phyloP scores from a whole-genome alignment of 495 filamentous ascomycete species.

The Corynascus novoguineensis region DNA sequence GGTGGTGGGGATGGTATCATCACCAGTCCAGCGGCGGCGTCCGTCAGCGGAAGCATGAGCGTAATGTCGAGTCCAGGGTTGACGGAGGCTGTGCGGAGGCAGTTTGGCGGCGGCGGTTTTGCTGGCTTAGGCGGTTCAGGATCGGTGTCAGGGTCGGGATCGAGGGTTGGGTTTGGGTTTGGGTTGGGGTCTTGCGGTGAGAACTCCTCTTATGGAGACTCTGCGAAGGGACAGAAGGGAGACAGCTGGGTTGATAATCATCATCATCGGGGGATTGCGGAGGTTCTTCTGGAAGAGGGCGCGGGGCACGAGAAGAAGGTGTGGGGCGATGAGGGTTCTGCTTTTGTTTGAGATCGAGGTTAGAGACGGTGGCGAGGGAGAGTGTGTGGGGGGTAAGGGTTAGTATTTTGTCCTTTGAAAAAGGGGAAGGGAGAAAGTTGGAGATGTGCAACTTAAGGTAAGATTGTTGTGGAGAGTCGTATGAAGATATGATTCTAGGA shows the following conservation, averaged over 20 bases:
- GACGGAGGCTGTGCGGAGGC: constrained; percentile 30
- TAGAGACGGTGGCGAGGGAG: not conserved
- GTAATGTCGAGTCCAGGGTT: constrained; percentile 34
- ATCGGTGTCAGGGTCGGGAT: not conserved
- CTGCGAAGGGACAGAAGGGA: too few species aligned
- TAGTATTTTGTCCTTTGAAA: too few species aligned
- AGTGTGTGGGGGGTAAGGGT: not conserved
- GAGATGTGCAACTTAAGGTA: too few species aligned
- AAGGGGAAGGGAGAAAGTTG: too few species aligned
- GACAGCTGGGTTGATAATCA: too few species aligned
- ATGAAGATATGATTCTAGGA: too few species aligned
- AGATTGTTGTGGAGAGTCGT: too few species aligned
- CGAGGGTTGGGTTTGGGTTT: not conserved
- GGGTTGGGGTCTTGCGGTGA: too few species aligned
- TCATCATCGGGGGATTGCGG: not conserved
- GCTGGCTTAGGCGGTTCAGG: not conserved
- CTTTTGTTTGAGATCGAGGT: constrained; percentile 7
- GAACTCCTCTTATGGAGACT: too few species aligned
- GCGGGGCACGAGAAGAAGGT: too few species aligned
- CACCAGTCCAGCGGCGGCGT: not conserved
- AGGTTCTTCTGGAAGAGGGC: not conserved
- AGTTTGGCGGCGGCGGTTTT: constrained; percentile 26
- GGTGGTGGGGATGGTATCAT: not conserved
- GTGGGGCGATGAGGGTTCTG: constrained; percentile 1
- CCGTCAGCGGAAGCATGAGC: too few species aligned